Base-by-base conservation (phyloP, 192 early-diverging fungal species). In the Mortierella claussenii region DNA sequence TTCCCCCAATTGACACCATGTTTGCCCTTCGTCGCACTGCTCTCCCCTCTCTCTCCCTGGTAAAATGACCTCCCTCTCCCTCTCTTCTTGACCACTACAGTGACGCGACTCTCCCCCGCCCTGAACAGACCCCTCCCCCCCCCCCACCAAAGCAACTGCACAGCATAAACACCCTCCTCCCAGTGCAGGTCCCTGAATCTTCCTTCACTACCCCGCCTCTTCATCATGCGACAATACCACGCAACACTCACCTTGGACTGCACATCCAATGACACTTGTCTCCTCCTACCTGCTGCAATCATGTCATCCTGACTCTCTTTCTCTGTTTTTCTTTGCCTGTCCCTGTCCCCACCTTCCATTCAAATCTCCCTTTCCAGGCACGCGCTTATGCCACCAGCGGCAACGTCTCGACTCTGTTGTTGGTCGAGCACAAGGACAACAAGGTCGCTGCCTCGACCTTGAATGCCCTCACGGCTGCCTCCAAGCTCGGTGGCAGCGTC, bases 371-470 rank as follows among this genome's bases (percentile, higher is more conserved):
- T 10, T 11, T 34, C 7, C 56, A 76, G 61, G 68, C 61, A 34
- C 80, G 82, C 55, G 67, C 68, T 46, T 88, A 88, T 58, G 83
- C 87, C 51, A 66, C 83, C 53, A 65, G 59, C 20, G 83, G 80
- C 54, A 80, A 80, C 46, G 84, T 84, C 61, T 87, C 90, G n/a
- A 92, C 96, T 27, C 85, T 99, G 15, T 87, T 99, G 52, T 80
- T 95, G 56, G 91, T 96, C 40, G 97, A 99, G 81, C 91, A 94
- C 84, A 94, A 91, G 82, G 89, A 90, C 81, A 85, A 88, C 75
- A 79, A 73, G 18, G 68, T 95, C 36, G 83, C 86, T 47, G 80
- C 90, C 32, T 84, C 91, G 34, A 91, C 95, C 30, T 85, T 97
- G 47, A 94, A 94, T 69, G 93, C 97, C 26, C 83, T 97, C 58